Evolutionary conservation across 257 asterid species (phyloP).

Genomic region (Petrea volubilis): DNA sequence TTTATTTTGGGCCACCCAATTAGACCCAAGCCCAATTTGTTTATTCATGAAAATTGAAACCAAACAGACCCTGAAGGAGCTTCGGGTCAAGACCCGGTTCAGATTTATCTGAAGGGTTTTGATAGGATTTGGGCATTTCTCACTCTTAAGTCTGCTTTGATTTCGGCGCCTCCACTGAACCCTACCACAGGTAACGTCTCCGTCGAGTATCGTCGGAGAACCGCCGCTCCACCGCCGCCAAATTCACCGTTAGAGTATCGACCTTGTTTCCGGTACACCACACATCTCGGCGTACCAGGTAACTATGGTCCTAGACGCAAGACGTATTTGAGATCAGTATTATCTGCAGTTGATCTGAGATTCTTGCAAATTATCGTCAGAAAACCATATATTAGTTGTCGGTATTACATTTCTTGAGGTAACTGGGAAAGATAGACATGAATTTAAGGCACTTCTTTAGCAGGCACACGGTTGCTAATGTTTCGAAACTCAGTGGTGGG

Average conservation of each 20-base stretch:
- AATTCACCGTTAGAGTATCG: too few species aligned
- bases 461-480: slow-evolving; percentile 28
- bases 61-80: too few species aligned
- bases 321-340: not conserved
- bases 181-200: not conserved
- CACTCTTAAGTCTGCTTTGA: not conserved
- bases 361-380: not conserved
- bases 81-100: slow-evolving; percentile 3
- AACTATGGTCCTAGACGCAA: not conserved
- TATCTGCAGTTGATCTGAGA: slow-evolving; percentile 9
- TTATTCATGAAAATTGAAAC: too few species aligned
- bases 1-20: too few species aligned
- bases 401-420: not conserved
- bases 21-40: too few species aligned
- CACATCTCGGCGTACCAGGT: too few species aligned
- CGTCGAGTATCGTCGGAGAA: too few species aligned
- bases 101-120: slow-evolving; percentile 3
- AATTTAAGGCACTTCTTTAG: slow-evolving; percentile 48
- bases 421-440: slow-evolving; percentile 32
- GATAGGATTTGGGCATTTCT: not conserved
- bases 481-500: slow-evolving; percentile 41
- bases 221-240: too few species aligned
- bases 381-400: slow-evolving; percentile 4
- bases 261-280: too few species aligned
- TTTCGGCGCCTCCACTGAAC: not conserved